Percentiles rank a stretch among this genome's conserved stretches.
These are phyloP conservation scores for Microsporum ferrugineum DNA, from an alignment of 2,329 filamentous ascomycete genomes.

Conservation along the genomic window DNA sequence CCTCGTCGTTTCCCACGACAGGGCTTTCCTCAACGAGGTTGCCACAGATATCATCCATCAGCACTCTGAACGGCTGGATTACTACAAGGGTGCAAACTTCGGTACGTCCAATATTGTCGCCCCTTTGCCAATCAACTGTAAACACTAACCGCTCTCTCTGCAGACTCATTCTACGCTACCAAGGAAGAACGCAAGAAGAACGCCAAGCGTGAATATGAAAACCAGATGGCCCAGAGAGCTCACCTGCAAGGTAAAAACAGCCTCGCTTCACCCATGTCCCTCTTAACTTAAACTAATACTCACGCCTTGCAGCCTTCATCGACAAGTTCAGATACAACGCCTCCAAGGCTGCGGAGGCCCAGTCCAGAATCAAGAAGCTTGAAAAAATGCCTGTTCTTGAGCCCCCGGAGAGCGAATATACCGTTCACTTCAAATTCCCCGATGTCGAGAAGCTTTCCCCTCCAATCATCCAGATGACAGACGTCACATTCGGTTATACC, in stretches of 20 bases:
- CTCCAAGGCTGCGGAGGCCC: slow-evolving; percentile 94
- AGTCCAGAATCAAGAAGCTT: slow-evolving; percentile 97
- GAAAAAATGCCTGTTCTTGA: slow-evolving; percentile 93
- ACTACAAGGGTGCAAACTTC: slow-evolving; percentile 97
- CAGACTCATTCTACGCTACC: slow-evolving; percentile 87
- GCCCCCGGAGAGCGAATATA: slow-evolving; percentile 85
- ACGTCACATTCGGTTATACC: slow-evolving; percentile 80
- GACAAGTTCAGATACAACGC: slow-evolving; percentile 99
- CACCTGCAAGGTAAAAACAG: slow-evolving; percentile 59
- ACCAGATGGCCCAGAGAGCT: slow-evolving; percentile 86
- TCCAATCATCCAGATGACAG: slow-evolving; percentile 94
- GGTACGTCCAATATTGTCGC: slow-evolving; percentile 25
- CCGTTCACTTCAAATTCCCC: slow-evolving; percentile 91
- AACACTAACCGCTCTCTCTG: slow-evolving; percentile 12
- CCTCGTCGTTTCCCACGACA: slow-evolving; percentile 94
- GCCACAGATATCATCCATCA: slow-evolving; percentile 99
- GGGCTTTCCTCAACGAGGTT: slow-evolving; percentile 96
- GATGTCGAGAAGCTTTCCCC: slow-evolving; percentile 96
- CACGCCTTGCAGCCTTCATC: slow-evolving; percentile 57
- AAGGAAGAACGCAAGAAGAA: slow-evolving; percentile 96
- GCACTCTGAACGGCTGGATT: slow-evolving; percentile 91
- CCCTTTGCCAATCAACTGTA: not conserved
- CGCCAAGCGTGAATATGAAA: slow-evolving; percentile 94
- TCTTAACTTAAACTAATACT: not conserved
- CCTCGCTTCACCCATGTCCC: not conserved